Evolutionary conservation across 352 stramenopile genomes (phyloP).

Genomic region (Peronosclerospora sorghi): DNA sequence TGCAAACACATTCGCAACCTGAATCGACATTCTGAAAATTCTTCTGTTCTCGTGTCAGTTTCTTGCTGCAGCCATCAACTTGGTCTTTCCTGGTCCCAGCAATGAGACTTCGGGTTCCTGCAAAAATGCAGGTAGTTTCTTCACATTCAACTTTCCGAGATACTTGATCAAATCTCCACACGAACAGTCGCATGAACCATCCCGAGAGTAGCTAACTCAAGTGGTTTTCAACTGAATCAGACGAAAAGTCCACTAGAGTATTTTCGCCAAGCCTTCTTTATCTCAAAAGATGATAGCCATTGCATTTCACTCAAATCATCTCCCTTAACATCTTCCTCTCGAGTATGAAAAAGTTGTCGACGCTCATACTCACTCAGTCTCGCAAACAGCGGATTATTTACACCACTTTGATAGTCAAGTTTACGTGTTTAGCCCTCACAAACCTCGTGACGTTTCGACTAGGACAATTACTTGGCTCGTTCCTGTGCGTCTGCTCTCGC

Average conservation of each 20-base stretch:
- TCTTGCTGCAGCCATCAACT: constrained; percentile 55
- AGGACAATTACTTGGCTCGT: constrained; percentile 49
- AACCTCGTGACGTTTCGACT: constrained; percentile 41
- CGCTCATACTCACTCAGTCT: constrained; percentile 55
- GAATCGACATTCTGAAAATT: constrained; percentile 51
- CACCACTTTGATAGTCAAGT: constrained; percentile 67
- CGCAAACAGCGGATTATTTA: constrained; percentile 68
- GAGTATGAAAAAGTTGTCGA: too few species aligned
- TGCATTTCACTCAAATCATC: too few species aligned
- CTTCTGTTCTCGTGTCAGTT: constrained; percentile 47
- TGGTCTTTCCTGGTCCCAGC: constrained; percentile 36
- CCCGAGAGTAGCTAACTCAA: constrained; percentile 74
- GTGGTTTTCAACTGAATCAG: constrained; percentile 68
- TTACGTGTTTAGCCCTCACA: constrained; percentile 61
- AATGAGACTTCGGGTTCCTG: constrained; percentile 38
- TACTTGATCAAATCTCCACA: constrained; percentile 78
- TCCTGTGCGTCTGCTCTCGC: constrained; percentile 30
- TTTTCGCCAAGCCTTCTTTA: constrained; percentile 21
- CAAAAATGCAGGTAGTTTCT: constrained; percentile 64
- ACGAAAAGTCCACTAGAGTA: constrained; percentile 54
- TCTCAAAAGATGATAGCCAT: too few species aligned
- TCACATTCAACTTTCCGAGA: constrained; percentile 76
- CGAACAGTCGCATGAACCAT: constrained; percentile 61
- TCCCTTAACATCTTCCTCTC: too few species aligned
- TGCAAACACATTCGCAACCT: constrained; percentile 65